phyloP scores from a whole-genome alignment of 2,329 filamentous ascomycete species.

The Boeremia exigua region DNA sequence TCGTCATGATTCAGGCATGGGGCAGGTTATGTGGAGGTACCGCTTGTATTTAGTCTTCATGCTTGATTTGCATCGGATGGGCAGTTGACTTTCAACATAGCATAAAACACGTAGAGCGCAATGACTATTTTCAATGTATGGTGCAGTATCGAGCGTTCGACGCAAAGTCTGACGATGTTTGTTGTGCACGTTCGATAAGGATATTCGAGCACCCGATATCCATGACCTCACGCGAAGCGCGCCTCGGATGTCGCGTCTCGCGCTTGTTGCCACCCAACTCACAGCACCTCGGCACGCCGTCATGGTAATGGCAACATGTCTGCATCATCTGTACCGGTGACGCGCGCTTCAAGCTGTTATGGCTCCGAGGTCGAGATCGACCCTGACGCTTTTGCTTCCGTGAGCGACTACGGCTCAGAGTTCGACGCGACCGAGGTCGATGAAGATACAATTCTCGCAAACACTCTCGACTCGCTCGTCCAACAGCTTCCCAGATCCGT shows the following conservation, averaged over 20 bases:
- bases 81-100: too few species aligned
- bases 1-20: too few species aligned
- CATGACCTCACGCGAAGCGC: conserved; percentile 23
- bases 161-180: too few species aligned
- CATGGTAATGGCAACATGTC: conserved; percentile 37
- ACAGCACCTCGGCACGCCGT: conserved; percentile 1
- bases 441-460: conserved; percentile 19
- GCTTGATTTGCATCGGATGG: too few species aligned
- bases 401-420: conserved; percentile 71
- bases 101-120: too few species aligned
- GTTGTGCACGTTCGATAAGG: background rate
- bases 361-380: conserved; percentile 64
- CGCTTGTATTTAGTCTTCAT: too few species aligned
- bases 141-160: too few species aligned
- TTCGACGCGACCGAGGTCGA: conserved; percentile 49
- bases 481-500: background rate
- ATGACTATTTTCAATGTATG: too few species aligned
- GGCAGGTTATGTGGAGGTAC: too few species aligned
- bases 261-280: conserved; percentile 7
- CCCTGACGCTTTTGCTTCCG: conserved; percentile 47
- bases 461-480: conserved; percentile 19
- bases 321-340: conserved; percentile 16
- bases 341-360: conserved; percentile 60
- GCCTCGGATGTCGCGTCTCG: conserved; percentile 14
- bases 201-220: background rate